Evolutionary conservation across 306 rosid genomes (phyloP).

Genomic region (Echinosophora koreensis): DNA sequence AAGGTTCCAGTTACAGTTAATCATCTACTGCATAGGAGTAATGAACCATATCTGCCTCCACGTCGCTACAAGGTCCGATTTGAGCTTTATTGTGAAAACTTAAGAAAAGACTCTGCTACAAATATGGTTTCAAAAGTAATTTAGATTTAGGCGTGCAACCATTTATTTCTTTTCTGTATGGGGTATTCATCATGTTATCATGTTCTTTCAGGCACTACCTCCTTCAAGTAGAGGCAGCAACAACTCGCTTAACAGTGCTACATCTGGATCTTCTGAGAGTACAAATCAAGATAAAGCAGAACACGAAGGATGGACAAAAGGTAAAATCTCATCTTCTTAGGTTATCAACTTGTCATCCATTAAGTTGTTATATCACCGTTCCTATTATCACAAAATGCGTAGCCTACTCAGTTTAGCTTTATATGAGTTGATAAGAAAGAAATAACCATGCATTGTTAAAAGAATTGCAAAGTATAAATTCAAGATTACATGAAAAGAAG

Average conservation of each 20-base stretch:
- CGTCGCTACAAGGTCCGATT: slow-evolving; percentile 52
- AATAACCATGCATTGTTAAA: background rate
- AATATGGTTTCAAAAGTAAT: slow-evolving; percentile 38
- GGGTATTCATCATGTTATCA: background rate
- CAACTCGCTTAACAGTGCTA: slow-evolving; percentile 34
- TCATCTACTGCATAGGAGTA: slow-evolving; percentile 52
- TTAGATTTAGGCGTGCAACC: slow-evolving; percentile 31
- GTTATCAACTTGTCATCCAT: background rate
- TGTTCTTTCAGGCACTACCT: slow-evolving; percentile 53
- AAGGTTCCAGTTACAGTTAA: slow-evolving; percentile 31
- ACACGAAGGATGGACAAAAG: slow-evolving; percentile 37
- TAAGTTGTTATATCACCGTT: background rate
- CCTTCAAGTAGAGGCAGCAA: slow-evolving; percentile 39
- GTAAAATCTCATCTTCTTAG: slow-evolving; percentile 20
- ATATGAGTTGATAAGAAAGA: slow-evolving; percentile 34
- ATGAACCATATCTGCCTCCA: slow-evolving; percentile 64
- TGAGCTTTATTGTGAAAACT: slow-evolving; percentile 2
- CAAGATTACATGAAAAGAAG: slow-evolving; percentile 18
- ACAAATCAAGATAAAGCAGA: slow-evolving; percentile 38
- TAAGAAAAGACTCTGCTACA: background rate
- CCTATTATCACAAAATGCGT: background rate
- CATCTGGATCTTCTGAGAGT: slow-evolving; percentile 47
- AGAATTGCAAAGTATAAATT: slow-evolving; percentile 14
- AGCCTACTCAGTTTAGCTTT: slow-evolving; percentile 23
- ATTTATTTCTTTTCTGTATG: background rate